Evolutionary conservation across 148 eudicot genomes (phyloP).

Genomic region (Persicaria maculosa): DNA sequence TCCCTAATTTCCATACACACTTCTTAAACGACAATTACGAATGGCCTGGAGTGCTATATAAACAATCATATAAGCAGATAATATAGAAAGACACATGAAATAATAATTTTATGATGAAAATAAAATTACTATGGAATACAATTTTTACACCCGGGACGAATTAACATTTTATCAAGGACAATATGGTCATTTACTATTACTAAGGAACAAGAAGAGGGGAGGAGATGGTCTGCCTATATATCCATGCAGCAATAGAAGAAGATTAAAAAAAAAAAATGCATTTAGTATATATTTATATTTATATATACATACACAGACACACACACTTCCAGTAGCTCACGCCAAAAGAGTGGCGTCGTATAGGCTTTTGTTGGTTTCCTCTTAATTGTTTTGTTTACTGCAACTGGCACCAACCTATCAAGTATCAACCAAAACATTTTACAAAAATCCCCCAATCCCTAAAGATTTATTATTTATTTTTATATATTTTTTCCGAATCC

Average conservation of each 20-base stretch:
- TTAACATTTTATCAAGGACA: no score
- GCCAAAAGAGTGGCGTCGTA: slow-evolving; percentile 12
- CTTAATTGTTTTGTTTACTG: slow-evolving; percentile 6
- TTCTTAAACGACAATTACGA: no score
- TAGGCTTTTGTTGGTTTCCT: slow-evolving; percentile 14
- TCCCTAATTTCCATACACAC: no score
- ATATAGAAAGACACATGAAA: no score
- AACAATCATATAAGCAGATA: no score
- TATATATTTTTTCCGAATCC: background rate
- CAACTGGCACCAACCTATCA: background rate
- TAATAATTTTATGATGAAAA: no score
- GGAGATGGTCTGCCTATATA: background rate
- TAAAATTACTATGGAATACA: no score
- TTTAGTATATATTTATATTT: no score
- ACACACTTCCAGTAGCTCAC: slow-evolving; percentile 3
- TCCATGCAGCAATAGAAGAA: background rate
- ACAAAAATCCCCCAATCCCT: background rate
- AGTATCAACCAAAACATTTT: background rate
- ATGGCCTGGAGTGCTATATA: no score
- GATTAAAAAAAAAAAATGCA: background rate
- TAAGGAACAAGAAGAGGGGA: no score
- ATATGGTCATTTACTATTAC: no score
- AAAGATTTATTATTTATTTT: background rate
- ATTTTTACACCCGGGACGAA: no score
- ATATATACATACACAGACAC: background rate